Evolutionary conservation across 1,139 yeast species (phyloP), one percentile per base, ranked within the genome.

Genomic region (Pichia sp.): DNA sequence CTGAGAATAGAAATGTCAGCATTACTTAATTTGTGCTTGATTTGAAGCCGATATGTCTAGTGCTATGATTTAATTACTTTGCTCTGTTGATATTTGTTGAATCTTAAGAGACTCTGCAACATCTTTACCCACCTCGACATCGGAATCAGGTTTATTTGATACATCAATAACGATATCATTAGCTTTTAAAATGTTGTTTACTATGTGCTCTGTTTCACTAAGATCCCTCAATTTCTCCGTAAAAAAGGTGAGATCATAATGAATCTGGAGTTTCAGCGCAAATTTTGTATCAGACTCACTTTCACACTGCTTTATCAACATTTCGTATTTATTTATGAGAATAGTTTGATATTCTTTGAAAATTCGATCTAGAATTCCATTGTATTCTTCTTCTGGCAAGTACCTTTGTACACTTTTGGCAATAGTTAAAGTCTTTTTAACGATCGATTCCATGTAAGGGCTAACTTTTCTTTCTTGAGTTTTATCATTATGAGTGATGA

Each of bases 351-450:
- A 81, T 48, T 72, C 72, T 38, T 72, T 79, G 55, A 79, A 78
- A 7, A 77, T 75, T 47, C 71, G 74, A 58, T 72, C 72, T 40
- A 82, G 64, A 30, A 77, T 65, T 9, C 66, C 54, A 1, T 71
- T 56, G 45, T 74, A 72, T 43, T 77, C 76, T 12, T 63, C 51
- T 35, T 69, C 70, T 0, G 84, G 78, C 33, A 83, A 61, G 51
- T 79, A 78, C 46, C 75, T 73, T 36, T 69, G 68, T 36, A 83
- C 64, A 6, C 79, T 81, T 46, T 77, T 74, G 2, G 79, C 67
- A 25, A 83, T 78, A 0, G 83, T 76, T 17, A 69, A 54, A 0
- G 88, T 79, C 48, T 82, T 89, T 48, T 76, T 79, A 35, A 80
- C 82, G 38, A 83, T 60, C 2, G 72, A 70, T 46, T 73, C 79